phyloP scores from a whole-genome alignment of 1,139 yeast genomes.

The Ogataea hybrid region DNA sequence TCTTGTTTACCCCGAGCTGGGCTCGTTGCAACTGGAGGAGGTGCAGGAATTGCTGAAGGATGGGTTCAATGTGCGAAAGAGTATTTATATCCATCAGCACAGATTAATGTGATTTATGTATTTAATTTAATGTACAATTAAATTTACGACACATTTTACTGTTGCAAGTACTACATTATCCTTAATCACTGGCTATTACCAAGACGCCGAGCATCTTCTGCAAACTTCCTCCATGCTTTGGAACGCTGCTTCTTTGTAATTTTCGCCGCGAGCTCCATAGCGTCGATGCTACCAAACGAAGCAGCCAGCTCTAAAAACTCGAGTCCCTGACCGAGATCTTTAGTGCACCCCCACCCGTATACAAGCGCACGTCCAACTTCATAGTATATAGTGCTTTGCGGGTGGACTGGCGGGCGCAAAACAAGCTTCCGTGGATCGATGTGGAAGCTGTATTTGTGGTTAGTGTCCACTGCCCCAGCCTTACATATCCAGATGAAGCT shows the following conservation, averaged over 20 bases:
- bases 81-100: conserved; percentile 37
- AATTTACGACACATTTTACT: not conserved
- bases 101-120: not conserved
- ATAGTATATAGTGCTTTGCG: conserved; percentile 19
- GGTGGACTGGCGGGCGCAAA: conserved; percentile 29
- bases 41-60: conserved; percentile 46
- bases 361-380: conserved; percentile 64
- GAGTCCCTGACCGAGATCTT: conserved; percentile 59
- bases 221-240: conserved; percentile 3
- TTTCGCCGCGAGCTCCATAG: conserved; percentile 37
- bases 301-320: conserved; percentile 65
- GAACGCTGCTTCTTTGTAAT: not conserved
- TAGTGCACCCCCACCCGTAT: conserved; percentile 57
- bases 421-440: conserved; percentile 35
- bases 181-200: not conserved
- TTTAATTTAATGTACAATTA: not conserved
- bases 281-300: conserved; percentile 64
- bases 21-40: conserved; percentile 56
- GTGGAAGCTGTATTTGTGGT: conserved; percentile 27
- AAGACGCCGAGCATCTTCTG: not conserved
- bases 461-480: conserved; percentile 39
- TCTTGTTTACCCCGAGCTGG: conserved; percentile 53
- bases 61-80: conserved; percentile 50
- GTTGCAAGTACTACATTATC: no score
- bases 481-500: conserved; percentile 62